Conservation (phyloP, 2,329 filamentous ascomycete species). For the Aureobasidium sp. region DNA sequence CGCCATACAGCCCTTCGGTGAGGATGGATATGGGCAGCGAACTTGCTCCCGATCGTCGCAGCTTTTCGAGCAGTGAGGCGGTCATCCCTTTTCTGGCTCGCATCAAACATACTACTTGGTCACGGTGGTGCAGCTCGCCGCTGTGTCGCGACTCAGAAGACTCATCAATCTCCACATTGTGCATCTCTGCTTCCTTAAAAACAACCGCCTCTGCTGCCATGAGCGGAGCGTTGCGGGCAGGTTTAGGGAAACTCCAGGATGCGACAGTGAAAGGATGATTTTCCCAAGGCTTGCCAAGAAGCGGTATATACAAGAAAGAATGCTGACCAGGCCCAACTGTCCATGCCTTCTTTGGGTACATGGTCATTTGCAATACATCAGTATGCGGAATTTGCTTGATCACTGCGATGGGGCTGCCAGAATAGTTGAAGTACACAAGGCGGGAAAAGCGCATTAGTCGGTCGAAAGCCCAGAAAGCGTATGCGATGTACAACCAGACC, state of each 20-base stretch:
- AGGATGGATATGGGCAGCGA: constrained; percentile 28
- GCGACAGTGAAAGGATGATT: constrained; percentile 49
- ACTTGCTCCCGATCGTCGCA: background rate
- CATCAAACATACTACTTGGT: constrained; percentile 31
- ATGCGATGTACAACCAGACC: constrained; percentile 39
- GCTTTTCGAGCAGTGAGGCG: constrained; percentile 21
- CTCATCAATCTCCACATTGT: background rate
- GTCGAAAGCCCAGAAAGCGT: constrained; percentile 43
- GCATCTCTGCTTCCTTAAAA: background rate
- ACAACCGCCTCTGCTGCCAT: background rate
- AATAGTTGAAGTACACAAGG: constrained; percentile 25
- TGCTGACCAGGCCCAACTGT: constrained; percentile 28
- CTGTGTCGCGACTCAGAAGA: background rate
- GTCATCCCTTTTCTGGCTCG: constrained; percentile 33
- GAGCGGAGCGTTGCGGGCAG: background rate
- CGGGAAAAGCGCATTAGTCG: constrained; percentile 36
- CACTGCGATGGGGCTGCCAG: constrained; percentile 32
- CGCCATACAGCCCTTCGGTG: constrained; percentile 36
- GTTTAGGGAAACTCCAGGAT: constrained; percentile 22
- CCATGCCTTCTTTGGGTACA: constrained; percentile 36
- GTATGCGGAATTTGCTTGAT: constrained; percentile 30
- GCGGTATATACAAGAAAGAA: constrained; percentile 46
- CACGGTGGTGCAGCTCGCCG: background rate
- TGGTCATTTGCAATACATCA: constrained; percentile 32
- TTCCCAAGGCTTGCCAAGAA: constrained; percentile 39